Percentiles rank a stretch among this genome's conserved stretches.
Evolutionary conservation across 1,284 basidiomycete species (phyloP).

Genomic region (Sporisorium graminicola): DNA sequence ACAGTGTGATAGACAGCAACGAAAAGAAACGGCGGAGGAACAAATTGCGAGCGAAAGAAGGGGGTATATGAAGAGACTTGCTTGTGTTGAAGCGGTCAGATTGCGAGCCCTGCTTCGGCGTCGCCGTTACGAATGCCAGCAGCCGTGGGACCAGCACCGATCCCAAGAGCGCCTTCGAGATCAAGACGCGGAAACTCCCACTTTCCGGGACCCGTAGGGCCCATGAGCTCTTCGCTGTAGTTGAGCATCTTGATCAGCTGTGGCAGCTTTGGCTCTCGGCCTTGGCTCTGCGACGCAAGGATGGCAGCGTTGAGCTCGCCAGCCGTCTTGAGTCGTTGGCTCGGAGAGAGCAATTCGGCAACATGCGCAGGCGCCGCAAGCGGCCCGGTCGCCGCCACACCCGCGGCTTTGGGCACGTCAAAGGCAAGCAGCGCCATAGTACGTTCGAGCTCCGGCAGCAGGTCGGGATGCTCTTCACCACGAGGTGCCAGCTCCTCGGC

Average conservation of each 20-base stretch:
- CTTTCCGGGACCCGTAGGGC: slow-evolving; percentile 72
- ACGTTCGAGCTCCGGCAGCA: slow-evolving; percentile 88
- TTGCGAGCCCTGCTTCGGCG: slow-evolving; percentile 13
- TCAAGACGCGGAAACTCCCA: slow-evolving; percentile 60
- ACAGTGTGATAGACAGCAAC: slow-evolving; percentile 6
- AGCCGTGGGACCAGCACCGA: slow-evolving; percentile 12
- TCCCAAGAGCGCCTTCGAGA: slow-evolving; percentile 44
- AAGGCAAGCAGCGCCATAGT: slow-evolving; percentile 97
- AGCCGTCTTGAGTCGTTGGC: slow-evolving; percentile 90
- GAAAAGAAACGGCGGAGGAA: neutral
- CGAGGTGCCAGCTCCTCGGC: slow-evolving; percentile 92
- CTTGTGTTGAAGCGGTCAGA: slow-evolving; percentile 8
- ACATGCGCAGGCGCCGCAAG: slow-evolving; percentile 76
- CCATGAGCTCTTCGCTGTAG: slow-evolving; percentile 87
- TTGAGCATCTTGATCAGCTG: slow-evolving; percentile 85
- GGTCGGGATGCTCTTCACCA: slow-evolving; percentile 93
- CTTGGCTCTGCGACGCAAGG: slow-evolving; percentile 88
- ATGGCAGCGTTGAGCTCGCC: slow-evolving; percentile 93
- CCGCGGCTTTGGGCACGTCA: slow-evolving; percentile 71
- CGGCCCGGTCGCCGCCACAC: slow-evolving; percentile 30
- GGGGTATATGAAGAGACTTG: slow-evolving; percentile 22
- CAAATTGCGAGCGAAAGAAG: neutral
- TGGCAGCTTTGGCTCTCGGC: slow-evolving; percentile 89
- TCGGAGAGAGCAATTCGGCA: slow-evolving; percentile 80
- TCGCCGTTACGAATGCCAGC: slow-evolving; percentile 13